phyloP scores from a whole-genome alignment of 208 protist genomes.

The Acanthamoeba healyi region DNA sequence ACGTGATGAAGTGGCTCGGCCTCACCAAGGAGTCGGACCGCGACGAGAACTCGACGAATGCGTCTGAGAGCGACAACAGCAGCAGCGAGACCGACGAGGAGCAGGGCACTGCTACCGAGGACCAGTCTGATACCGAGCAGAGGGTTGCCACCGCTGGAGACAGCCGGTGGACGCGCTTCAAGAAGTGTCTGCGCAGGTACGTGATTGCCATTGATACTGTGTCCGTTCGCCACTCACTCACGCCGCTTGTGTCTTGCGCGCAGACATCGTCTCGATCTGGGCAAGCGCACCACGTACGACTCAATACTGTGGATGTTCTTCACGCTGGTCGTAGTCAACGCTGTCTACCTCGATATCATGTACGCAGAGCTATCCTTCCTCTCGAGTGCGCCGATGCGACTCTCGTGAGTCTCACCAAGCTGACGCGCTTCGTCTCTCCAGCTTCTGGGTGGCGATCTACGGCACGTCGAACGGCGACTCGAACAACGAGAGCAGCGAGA shows the following conservation, averaged over 20 bases:
- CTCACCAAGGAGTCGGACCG: not conserved
- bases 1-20: slow-evolving; percentile 15
- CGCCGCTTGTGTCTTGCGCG: no score
- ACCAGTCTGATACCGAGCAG: not conserved
- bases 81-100: not conserved
- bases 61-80: not conserved
- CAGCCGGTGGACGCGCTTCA: not conserved
- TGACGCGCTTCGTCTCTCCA: no score
- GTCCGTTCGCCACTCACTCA: not conserved
- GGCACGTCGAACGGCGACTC: not conserved
- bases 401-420: no score
- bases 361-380: not conserved
- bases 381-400: no score
- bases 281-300: not conserved
- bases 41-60: no score
- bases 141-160: not conserved
- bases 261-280: slow-evolving; percentile 9
- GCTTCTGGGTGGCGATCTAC: slow-evolving; percentile 17
- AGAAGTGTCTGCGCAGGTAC: not conserved
- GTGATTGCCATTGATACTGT: not conserved
- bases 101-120: not conserved
- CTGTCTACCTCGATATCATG: slow-evolving; percentile 15
- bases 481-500: not conserved
- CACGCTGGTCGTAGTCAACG: not conserved
- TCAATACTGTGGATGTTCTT: not conserved